phyloP scores from a whole-genome alignment of 768 basidiomycete species.

The Asterophora parasitica region DNA sequence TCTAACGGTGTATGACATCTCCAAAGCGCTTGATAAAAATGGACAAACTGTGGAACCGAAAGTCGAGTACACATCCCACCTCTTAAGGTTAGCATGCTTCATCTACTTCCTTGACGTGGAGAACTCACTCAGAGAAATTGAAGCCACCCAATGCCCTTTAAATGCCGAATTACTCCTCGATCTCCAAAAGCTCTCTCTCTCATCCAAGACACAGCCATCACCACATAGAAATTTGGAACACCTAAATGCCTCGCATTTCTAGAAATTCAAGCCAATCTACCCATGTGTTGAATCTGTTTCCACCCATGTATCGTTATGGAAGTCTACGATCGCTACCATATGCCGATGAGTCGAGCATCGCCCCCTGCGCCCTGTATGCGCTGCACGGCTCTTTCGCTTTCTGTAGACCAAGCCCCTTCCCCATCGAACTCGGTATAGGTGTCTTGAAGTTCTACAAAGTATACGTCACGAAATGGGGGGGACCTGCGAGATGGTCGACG shows the following conservation, averaged over 20 bases:
- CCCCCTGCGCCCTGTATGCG: slow-evolving; percentile 30
- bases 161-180: slow-evolving; percentile 33
- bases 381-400: slow-evolving; percentile 31
- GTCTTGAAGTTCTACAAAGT: slow-evolving; percentile 57
- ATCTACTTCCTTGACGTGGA: neutral
- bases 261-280: too few species aligned
- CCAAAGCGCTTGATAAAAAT: slow-evolving; percentile 28
- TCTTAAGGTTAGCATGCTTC: slow-evolving; percentile 28
- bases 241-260: too few species aligned
- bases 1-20: slow-evolving; percentile 34
- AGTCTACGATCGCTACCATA: slow-evolving; percentile 30
- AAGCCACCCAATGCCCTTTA: slow-evolving; percentile 40
- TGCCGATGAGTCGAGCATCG: slow-evolving; percentile 38
- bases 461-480: slow-evolving; percentile 51
- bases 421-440: neutral
- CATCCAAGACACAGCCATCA: slow-evolving; percentile 23
- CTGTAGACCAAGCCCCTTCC: slow-evolving; percentile 25
- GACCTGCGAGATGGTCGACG: slow-evolving; percentile 50
- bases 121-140: neutral
- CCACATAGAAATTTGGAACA: neutral
- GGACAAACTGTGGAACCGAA: slow-evolving; percentile 24
- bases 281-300: neutral
- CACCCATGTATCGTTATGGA: neutral
- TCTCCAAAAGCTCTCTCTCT: slow-evolving; percentile 25
- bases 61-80: slow-evolving; percentile 28